phyloP scores from a whole-genome alignment of 208 protist species.

The Leishmania arabica region DNA sequence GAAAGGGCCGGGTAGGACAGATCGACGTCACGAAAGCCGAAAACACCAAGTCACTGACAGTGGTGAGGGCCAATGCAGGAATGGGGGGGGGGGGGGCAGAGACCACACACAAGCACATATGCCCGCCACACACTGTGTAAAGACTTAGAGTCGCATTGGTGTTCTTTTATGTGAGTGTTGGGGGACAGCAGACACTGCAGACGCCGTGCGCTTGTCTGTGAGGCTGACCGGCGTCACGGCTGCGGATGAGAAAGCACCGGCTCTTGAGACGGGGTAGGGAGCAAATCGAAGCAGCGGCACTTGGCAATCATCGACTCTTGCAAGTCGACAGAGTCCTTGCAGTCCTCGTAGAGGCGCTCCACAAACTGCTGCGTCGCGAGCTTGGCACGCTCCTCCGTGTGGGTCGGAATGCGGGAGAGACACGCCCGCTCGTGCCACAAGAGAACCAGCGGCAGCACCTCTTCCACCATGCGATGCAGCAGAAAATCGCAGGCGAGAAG shows the following conservation, averaged over 20 bases:
- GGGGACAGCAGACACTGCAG: background rate
- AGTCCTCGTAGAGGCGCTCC: constrained; percentile 21
- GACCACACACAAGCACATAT: background rate
- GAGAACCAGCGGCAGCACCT: constrained; percentile 71
- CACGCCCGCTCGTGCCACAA: constrained; percentile 78
- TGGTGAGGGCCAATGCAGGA: background rate
- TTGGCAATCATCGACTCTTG: constrained; percentile 6
- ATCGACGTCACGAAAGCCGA: too few relatives aligned
- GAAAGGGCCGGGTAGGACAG: background rate
- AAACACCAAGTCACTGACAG: background rate
- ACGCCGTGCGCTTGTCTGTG: background rate
- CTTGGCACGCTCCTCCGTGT: constrained; percentile 68
- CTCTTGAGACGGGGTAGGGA: background rate
- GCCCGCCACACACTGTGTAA: background rate
- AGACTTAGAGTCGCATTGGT: background rate
- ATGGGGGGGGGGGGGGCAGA: background rate
- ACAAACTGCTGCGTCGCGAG: constrained; percentile 39
- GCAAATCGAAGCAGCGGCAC: constrained; percentile 23
- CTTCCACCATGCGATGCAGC: constrained; percentile 62
- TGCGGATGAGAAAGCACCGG: background rate
- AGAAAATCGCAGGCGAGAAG: constrained; percentile 70
- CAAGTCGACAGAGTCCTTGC: constrained; percentile 10
- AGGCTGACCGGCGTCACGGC: background rate
- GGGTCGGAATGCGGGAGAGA: constrained; percentile 68
- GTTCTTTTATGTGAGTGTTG: background rate